Evolutionary conservation across 2,329 filamentous ascomycete genomes (phyloP).

Genomic region (Rachicladosporium sp.): DNA sequence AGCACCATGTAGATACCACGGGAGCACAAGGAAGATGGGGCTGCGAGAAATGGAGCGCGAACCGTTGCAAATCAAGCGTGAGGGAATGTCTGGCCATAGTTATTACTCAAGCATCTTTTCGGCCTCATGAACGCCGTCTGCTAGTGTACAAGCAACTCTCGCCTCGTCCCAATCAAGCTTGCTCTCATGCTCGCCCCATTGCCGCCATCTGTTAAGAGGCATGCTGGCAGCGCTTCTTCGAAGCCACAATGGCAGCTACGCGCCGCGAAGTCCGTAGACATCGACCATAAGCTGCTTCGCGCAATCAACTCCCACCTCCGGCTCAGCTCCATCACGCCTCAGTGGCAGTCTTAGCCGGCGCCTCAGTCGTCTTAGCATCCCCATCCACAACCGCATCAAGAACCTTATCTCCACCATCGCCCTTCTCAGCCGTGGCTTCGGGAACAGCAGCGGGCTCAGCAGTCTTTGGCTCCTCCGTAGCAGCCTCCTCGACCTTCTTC

Average conservation of each 20-base stretch:
- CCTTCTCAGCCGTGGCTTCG: conserved; percentile 2
- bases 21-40: too few species aligned
- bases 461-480: conserved; percentile 5
- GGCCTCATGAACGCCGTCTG: too few species aligned
- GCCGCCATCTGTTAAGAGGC: neutral
- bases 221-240: conserved; percentile 3
- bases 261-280: too few species aligned
- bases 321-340: neutral
- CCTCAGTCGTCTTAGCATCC: conserved; percentile 12
- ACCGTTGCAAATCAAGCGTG: too few species aligned
- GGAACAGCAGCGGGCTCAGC: neutral
- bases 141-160: too few species aligned
- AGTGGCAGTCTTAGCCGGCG: conserved; percentile 4
- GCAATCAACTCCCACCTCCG: conserved; percentile 1
- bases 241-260: conserved; percentile 1
- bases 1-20: too few species aligned
- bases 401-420: conserved; percentile 3
- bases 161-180: too few species aligned
- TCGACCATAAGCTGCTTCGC: neutral
- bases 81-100: too few species aligned
- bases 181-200: neutral
- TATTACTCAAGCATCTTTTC: too few species aligned
- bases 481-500: conserved; percentile 19
- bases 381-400: conserved; percentile 7
- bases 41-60: too few species aligned